Conservation (phyloP, 1,284 basidiomycete species). For the Ustilago nuda region DNA sequence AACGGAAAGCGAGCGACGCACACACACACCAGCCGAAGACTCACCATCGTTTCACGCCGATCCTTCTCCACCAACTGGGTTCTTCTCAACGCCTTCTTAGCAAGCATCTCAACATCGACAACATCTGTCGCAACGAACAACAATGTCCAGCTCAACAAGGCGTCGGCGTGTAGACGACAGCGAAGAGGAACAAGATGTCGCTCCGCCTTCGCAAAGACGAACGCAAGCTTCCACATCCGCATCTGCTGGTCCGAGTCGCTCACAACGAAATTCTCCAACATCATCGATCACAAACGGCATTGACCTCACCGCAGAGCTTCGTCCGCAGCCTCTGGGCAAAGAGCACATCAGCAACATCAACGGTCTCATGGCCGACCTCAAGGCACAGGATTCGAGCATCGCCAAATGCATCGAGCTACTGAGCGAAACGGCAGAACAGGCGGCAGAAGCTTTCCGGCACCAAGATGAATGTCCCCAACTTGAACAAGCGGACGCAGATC, state of each 20-base stretch:
- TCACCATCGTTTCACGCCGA: neutral
- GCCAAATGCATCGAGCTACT: constrained; percentile 36
- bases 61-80: neutral
- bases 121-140: neutral
- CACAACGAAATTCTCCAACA: constrained; percentile 4
- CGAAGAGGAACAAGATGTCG: constrained; percentile 21
- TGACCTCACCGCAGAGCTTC: constrained; percentile 18
- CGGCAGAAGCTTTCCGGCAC: constrained; percentile 31
- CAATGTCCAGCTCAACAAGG: constrained; percentile 31
- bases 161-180: constrained; percentile 29
- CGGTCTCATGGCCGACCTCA: constrained; percentile 29
- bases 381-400: constrained; percentile 20
- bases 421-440: constrained; percentile 41
- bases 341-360: constrained; percentile 33
- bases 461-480: constrained; percentile 35
- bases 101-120: too few species aligned
- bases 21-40: neutral
- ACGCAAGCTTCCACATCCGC: constrained; percentile 11
- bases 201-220: constrained; percentile 22
- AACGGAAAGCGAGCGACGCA: neutral
- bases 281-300: neutral
- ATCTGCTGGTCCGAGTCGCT: constrained; percentile 14
- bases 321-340: constrained; percentile 29
- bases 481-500: constrained; percentile 36
- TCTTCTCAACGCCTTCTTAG: neutral